Evolutionary conservation across 345 rosid genomes (phyloP), one percentile per base, ranked within the genome.

Genomic region (Citrus reticulata): DNA sequence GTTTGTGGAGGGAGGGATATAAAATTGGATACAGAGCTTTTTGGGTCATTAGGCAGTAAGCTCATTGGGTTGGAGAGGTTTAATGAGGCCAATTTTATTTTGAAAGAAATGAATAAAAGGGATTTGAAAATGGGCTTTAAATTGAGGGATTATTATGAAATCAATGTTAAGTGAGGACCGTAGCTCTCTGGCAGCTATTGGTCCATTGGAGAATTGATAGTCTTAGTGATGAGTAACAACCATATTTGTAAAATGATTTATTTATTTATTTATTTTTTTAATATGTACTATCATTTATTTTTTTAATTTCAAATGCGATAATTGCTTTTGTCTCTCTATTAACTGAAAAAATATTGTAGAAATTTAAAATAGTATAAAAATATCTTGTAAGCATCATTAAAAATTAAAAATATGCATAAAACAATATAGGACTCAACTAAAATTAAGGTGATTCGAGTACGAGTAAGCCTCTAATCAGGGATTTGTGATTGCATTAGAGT

Each of bases 31-130:
- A 39, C 77, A 3, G 90, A 88, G 84, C 89, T 70, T 70, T 88
- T 84, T 59, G 93, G 97, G 54, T 59, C 82, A 14, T 80, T 93
- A 80, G 96, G 89, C 2, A 81, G 62, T 49, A 87, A 83, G 84
- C 70, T 94, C 81, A 70, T 94, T 1, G 63, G 75, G 65, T 64
- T 80, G 60, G 59, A 76, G 58, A 85, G 80, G 84, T 42, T 71
- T n/a, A 75, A 69, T 1, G 90, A 89, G 74, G 96, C 95, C 0
- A 81, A 79, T 79, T 1, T 82, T 54, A 81, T 90, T 72, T 81
- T 90, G 88, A 57, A 75, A 61, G 97, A 91, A 79, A 89, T 93
- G 93, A 68, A 25, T n/a, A 80, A 70, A 14, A 89, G 83, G 77
- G 85, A 79, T 46, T 77, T 93, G 59, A 42, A 49, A 5, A 85